Evolutionary conservation across 108 stramenopile genomes (phyloP), one percentile per base, ranked within the genome.

Genomic region (Heterococcus sp.): DNA sequence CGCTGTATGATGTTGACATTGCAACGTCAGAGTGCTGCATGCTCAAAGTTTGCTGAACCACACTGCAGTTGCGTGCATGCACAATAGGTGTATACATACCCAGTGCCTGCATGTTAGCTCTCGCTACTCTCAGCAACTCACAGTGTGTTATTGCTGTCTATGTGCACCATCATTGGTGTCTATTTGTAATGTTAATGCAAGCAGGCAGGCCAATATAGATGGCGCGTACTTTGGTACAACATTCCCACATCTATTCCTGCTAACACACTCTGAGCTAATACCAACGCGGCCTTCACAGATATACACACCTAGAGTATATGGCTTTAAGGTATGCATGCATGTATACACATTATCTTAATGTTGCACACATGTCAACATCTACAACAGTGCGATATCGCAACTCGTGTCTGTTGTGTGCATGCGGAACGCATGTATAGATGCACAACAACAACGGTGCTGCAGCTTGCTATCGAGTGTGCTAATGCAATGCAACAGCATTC

Each of bases 141-240:
- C 46, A 14, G 46, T n/a, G n/a, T n/a, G n/a, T n/a, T n/a, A n/a
- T n/a, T n/a, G n/a, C n/a, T n/a, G n/a, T n/a, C n/a, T n/a, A n/a
- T n/a, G n/a, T n/a, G n/a, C n/a, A n/a, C n/a, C n/a, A n/a, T n/a
- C 46, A 8, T 58, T 58, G 46, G 14, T 8, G 46, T 58, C 14
- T 58, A 21, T 21, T 8, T 58, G 46, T 21, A 8, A 58, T 58
- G 8, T 8, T 58, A 21, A 14, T 21, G 14, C 8, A 8, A 14
- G 46, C 46, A 58, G 46, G 32, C 85, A 86, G 64, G 80, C 84
- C 5, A 65, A 78, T 26, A 69, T 91, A 29, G 90, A 91, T 73
- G 90, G 90, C 21, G 90, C 90, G 31, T 91, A 89, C 75, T 91
- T 91, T 38, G 90, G 90, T 0, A 90, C 90, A 1, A 90, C 90